These are phyloP conservation scores for Bimuria novae-zelandiae DNA, from an alignment of 2,329 filamentous ascomycete species.

Conservation along the genomic window DNA sequence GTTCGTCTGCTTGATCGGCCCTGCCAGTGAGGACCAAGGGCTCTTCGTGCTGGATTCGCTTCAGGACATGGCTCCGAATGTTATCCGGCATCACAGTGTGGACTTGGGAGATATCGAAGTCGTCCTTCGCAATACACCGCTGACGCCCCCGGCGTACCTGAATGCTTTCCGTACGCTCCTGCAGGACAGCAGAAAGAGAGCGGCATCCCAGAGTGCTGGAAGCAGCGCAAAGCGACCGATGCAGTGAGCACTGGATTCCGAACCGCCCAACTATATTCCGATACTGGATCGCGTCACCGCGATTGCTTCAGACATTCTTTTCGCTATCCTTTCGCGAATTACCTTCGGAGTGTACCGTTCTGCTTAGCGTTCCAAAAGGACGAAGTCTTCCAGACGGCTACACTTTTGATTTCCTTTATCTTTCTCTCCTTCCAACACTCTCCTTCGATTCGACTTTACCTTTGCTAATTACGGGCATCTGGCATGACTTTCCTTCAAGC, in stretches of 20 bases:
- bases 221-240: constrained; percentile 38
- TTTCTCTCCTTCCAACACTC: neutral
- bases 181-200: constrained; percentile 40
- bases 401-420: neutral
- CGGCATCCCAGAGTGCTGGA: constrained; percentile 33
- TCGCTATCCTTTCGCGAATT: neutral
- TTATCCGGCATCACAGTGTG: constrained; percentile 38
- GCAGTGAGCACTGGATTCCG: constrained; percentile 18
- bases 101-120: constrained; percentile 31
- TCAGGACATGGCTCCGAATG: constrained; percentile 27
- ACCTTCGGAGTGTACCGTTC: neutral
- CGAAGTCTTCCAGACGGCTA: neutral
- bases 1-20: constrained; percentile 37
- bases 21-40: constrained; percentile 15
- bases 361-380: neutral
- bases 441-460: neutral
- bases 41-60: constrained; percentile 38
- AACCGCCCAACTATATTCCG: no score
- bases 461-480: no score
- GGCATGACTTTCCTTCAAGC: neutral
- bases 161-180: constrained; percentile 32
- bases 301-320: constrained; percentile 1
- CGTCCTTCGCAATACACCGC: constrained; percentile 25
- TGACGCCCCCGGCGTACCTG: constrained; percentile 31
- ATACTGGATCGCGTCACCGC: no score